These are phyloP conservation scores for Leccinum subgranulosum DNA, from an alignment of 768 basidiomycete species.

Conservation along the genomic window DNA sequence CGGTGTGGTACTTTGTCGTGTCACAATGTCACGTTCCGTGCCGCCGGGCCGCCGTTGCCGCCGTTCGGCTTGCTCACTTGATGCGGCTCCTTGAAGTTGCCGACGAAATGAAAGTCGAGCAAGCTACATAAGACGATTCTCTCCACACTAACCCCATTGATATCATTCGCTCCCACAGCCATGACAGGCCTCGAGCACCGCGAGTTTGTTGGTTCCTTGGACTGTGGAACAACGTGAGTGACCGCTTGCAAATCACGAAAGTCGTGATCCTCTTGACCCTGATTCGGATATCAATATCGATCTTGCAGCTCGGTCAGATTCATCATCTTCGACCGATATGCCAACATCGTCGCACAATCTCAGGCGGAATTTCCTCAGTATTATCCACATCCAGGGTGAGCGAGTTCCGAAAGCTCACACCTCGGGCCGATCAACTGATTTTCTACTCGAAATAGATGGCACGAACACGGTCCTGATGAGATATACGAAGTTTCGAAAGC, in stretches of 20 bases:
- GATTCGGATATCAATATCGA: background rate
- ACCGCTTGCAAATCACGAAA: background rate
- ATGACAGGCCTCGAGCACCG: slow-evolving; percentile 52
- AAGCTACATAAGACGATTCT: slow-evolving; percentile 13
- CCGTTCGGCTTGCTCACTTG: no score
- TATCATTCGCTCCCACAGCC: background rate
- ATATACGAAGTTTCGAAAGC: slow-evolving; percentile 70
- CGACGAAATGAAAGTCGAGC: background rate
- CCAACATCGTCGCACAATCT: slow-evolving; percentile 83
- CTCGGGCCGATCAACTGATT: background rate
- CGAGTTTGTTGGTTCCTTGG: slow-evolving; percentile 88
- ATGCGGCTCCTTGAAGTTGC: background rate
- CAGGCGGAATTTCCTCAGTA: slow-evolving; percentile 95
- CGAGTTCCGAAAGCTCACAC: slow-evolving; percentile 13
- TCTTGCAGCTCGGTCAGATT: slow-evolving; percentile 77
- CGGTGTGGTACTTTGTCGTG: background rate
- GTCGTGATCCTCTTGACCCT: background rate
- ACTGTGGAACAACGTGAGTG: slow-evolving; percentile 91
- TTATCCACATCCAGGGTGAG: slow-evolving; percentile 80
- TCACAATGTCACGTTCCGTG: background rate
- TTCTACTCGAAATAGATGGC: slow-evolving; percentile 60
- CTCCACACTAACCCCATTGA: background rate
- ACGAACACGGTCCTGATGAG: slow-evolving; percentile 88
- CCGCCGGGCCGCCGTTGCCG: background rate
- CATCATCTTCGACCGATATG: slow-evolving; percentile 85